Evolutionary conservation across 305 asterid species (phyloP), one percentile per base, ranked within the genome.

Genomic region (Fraxinus ornus): DNA sequence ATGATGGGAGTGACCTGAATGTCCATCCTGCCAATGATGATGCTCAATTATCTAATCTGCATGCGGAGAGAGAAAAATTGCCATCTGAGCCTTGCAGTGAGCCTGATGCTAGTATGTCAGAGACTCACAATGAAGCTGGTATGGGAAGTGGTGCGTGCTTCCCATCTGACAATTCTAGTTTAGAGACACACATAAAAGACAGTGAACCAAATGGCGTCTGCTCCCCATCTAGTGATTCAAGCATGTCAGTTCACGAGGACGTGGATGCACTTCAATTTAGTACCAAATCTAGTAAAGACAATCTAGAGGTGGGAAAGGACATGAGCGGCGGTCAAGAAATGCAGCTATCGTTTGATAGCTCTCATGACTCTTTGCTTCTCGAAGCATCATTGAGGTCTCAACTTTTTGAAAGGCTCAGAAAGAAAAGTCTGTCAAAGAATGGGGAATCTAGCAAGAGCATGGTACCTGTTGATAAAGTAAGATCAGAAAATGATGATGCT

Each of bases 351-450:
- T n/a, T 78, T 74, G 77, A 78, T 76, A 70, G 78, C 74, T 83
- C 87, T 70, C 88, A 82, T 55, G 90, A 89, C 80, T 85, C 89
- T 76, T 78, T 89, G 79, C 88, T 86, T 80, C 92, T 89, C 10
- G 92, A 89, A 85, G 92, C 91, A 70, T 80, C 91, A 71, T 84
- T 89, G 82, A 86, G 91, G 84, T 86, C 92, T 81, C 91, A 89
- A 84, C 92, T 89, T 8, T 79, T 88, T 82, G 88, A 88, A 85
- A 89, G 86, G 78, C 79, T 89, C 32, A 82, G 78, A 81, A 82
- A 15, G 70, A 88, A 80, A 85, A 73, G 86, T 76, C 78, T 89
- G 82, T 70, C 87, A 52, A 83, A 79, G 82, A 85, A 85, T 80
- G 71, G 70, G 64, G 84, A 39, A 41, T 35, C 81, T 47, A 81